Base-by-base conservation (phyloP, 2,329 filamentous ascomycete species). In the Zasmidium angulare region DNA sequence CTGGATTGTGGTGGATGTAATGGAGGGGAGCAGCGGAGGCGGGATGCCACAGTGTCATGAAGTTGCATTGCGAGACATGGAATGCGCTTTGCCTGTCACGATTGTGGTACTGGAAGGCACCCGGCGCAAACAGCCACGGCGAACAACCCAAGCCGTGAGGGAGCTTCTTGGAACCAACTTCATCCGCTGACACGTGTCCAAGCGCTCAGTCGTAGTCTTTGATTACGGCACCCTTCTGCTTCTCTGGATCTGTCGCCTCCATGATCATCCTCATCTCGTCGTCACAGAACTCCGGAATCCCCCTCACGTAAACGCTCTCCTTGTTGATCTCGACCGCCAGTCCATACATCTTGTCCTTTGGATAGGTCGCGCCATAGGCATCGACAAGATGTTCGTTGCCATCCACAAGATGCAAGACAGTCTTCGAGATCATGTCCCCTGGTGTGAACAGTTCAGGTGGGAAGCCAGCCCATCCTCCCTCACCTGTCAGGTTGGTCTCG, bases 401-500 rank as follows among this genome's bases (percentile, higher is more conserved):
- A 55, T 75, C 72, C 1, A 75, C 58, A 2, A 75, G 40, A 48
- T 66, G 64, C 9, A 70, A 24, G 0, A 76, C 72, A 2, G 67
- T 64, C 40, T 71, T 64, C 0, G 69, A 67, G 23, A 76, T 61
- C 21, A 63, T 70, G 9, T 68, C 61, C 10, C 72, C 65, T 1
- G 74, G 73, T 10, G 73, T 76, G 55, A 74, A 74, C 6, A 65
- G 68, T 43, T 69, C 57, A n/a, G 67, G 56, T 19, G 72, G 72
- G 24, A 76, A 77, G 2, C 59, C 64, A 29, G 65, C 63, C 73
- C 75, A 76, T 21, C 70, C 73, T 12, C 71, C 67, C 29, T 63
- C 53, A 9, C 63, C 68, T 46, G 77, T 52, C 10, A 78, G 59
- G 14, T 74, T 72, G 1, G 76, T 78, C 51, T 66, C 64, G 11